Evolutionary conservation across 495 filamentous ascomycete genomes (phyloP), one percentile per base, ranked within the genome.

Genomic region (Hyphodiscus hymeniophilus): DNA sequence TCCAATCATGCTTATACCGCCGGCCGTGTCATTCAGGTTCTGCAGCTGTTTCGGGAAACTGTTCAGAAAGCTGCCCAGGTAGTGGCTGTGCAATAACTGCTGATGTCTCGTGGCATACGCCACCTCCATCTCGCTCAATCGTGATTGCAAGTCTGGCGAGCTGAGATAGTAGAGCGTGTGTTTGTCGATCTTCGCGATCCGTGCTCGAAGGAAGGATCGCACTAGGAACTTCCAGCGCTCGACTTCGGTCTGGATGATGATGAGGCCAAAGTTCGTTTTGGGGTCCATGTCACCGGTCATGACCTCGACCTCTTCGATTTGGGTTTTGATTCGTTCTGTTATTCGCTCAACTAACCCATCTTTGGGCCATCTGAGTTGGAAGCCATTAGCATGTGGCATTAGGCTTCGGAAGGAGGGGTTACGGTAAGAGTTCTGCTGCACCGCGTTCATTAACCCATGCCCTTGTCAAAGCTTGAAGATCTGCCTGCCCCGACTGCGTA

Each of bases 171-270:
- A 73, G 47, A 79, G 73, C 23, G 77, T 71, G 63, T 85, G 77
- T 33, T 74, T 75, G 60, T 89, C 82, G 58, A 89, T 87, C 75
- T 98, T 98, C 16, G 87, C 75, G 33, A 98, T 80, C 23, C 92
- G 73, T n/a, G 84, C 77, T 39, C 92, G 76, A 34, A 97, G 71
- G 50, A 87, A 82, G n/a, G 81, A 84, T 48, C 92, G 80, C 30
- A 96, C 73, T 30, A 97, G 72, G 60, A 84, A 97, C 70, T 94
- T 94, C 64, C 84, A 91, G 32, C 92, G 73, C 63, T 95, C 86
- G 41, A 97, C 80, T 71, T 98, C 92, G 21, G 94, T 97, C 71
- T 98, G 92, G 47, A 96, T 80, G 52, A 98, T 83, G 38, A 96
- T 94, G 55, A 97, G 82, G 52, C 75, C 78, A 62, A 98, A 94